Percentiles rank a stretch among this genome's conserved stretches.
These are phyloP conservation scores for Penicillium sp. DNA, from an alignment of 2,329 filamentous ascomycete species.

Conservation along the genomic window DNA sequence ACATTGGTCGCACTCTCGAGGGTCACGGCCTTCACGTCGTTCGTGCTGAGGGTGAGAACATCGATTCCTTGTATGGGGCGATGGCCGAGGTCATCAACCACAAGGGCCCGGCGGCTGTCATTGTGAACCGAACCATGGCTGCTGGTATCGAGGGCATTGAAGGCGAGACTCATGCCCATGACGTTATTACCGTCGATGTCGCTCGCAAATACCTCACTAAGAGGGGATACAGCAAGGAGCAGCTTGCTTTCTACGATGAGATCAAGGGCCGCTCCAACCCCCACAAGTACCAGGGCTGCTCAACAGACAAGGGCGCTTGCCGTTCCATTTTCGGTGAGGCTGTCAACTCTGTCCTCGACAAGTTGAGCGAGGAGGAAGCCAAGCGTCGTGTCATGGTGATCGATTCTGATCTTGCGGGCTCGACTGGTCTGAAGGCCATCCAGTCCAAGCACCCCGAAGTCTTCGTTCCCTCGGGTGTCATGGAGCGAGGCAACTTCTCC, in stretches of 20 bases:
- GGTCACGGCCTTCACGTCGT: slow-evolving; percentile 38
- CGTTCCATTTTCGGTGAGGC: slow-evolving; percentile 39
- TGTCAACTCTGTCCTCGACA: slow-evolving; percentile 35
- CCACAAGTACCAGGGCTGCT: slow-evolving; percentile 32
- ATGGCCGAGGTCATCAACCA: slow-evolving; percentile 31
- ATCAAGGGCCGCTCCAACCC: slow-evolving; percentile 31
- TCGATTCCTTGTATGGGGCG: slow-evolving; percentile 34
- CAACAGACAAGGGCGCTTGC: slow-evolving; percentile 36
- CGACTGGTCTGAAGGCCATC: slow-evolving; percentile 38
- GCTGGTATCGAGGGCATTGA: slow-evolving; percentile 36
- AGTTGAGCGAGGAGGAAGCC: slow-evolving; percentile 36
- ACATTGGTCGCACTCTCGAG: slow-evolving; percentile 29
- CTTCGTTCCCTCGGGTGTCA: slow-evolving; percentile 37
- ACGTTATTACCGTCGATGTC: slow-evolving; percentile 36
- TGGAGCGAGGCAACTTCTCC: slow-evolving; percentile 41
- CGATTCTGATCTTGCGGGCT: slow-evolving; percentile 40
- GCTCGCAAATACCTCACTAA: slow-evolving; percentile 36
- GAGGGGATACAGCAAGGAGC: slow-evolving; percentile 33
- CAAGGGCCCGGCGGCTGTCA: slow-evolving; percentile 32
- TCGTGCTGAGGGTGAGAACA: slow-evolving; percentile 33
- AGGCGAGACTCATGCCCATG: slow-evolving; percentile 34
- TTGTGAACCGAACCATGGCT: slow-evolving; percentile 35
- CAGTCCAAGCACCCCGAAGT: slow-evolving; percentile 35
- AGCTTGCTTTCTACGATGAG: slow-evolving; percentile 34
- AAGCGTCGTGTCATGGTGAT: slow-evolving; percentile 37